Percentiles rank a stretch among this genome's conserved stretches.
Evolutionary conservation across 345 rosid species (phyloP).

Genomic region (Salix exigua): DNA sequence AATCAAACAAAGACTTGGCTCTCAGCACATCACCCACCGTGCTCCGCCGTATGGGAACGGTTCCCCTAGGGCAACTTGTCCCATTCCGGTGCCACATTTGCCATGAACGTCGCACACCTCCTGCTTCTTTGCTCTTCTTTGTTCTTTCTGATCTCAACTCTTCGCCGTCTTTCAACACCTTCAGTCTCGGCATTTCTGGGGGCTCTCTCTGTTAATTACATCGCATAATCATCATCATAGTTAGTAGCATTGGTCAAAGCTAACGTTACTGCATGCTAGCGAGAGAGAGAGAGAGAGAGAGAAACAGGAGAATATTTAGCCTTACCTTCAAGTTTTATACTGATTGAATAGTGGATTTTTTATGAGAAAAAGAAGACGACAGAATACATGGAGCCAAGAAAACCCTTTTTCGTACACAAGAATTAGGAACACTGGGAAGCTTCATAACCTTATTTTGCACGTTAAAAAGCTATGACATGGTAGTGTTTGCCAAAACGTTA

Average conservation of each 20-base stretch:
- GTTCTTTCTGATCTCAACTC: neutral
- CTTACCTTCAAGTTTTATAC: neutral
- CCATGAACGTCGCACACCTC: constrained; percentile 31
- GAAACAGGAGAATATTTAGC: neutral
- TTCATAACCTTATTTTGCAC: neutral
- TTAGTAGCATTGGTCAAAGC: neutral
- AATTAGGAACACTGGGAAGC: neutral
- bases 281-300: neutral
- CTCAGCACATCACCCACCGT: constrained; percentile 24
- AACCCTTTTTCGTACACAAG: neutral
- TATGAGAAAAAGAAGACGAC: neutral
- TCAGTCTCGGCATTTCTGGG: constrained; percentile 23
- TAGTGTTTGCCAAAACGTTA: neutral
- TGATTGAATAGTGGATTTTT: neutral
- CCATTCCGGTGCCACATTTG: constrained; percentile 38
- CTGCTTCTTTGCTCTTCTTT: constrained; percentile 3
- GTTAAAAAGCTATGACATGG: neutral
- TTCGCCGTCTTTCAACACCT: constrained; percentile 17
- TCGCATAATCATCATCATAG: neutral
- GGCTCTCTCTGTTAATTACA: constrained; percentile 50
- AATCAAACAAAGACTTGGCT: constrained; percentile 70
- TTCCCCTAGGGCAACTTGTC: constrained; percentile 28
- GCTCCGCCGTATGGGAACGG: constrained; percentile 29
- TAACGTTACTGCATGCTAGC: neutral
- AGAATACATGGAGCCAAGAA: neutral